phyloP scores from a whole-genome alignment of 2,329 filamentous ascomycete genomes.

The Rhynchosporium secalis region DNA sequence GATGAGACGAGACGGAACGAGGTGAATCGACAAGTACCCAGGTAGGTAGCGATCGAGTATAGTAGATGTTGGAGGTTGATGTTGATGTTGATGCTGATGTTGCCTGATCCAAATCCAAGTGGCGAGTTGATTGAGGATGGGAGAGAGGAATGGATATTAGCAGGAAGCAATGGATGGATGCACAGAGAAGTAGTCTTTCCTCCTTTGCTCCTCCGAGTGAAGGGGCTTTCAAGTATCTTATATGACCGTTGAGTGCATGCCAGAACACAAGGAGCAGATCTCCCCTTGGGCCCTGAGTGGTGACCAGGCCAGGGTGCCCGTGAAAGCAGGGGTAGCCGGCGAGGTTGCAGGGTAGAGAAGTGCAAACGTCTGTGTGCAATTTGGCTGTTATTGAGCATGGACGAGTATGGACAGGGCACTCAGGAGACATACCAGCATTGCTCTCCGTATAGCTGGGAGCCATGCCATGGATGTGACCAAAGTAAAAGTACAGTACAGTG shows the following conservation, averaged over 20 bases:
- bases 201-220: conserved; percentile 24
- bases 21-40: conserved; percentile 2
- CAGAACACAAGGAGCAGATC: conserved; percentile 29
- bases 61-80: no score
- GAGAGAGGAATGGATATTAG: conserved; percentile 10
- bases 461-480: not conserved
- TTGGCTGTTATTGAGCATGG: not conserved
- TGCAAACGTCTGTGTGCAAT: not conserved
- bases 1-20: conserved; percentile 11
- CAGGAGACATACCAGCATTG: not conserved
- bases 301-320: conserved; percentile 3
- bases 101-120: not conserved
- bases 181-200: conserved; percentile 25
- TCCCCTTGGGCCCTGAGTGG: conserved; percentile 24
- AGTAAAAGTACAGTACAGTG: not conserved
- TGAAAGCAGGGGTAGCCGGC: not conserved
- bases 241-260: conserved; percentile 36
- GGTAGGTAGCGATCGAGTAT: no score
- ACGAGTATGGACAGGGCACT: not conserved
- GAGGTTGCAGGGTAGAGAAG: not conserved
- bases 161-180: conserved; percentile 18
- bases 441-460: not conserved
- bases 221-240: conserved; percentile 37
- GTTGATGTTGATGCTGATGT: no score
- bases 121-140: conserved; percentile 14